A percentile compares a stretch with the other conserved stretches of the same genome.
Evolutionary conservation across 176 grass and related monocot species (phyloP).

Genomic region (Guadua angustifolia): DNA sequence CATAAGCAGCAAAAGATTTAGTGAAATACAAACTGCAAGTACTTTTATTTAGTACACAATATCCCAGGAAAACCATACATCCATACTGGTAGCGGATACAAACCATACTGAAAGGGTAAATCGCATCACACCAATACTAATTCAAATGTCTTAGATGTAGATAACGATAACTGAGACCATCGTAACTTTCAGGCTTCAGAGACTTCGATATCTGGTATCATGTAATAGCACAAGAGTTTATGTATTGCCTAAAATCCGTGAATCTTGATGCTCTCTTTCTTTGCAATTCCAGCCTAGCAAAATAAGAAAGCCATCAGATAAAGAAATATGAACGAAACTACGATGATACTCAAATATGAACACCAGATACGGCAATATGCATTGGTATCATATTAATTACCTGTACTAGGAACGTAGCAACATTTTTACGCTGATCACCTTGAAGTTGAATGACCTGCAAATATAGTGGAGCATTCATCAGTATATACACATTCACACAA

Average conservation of each 20-base stretch:
- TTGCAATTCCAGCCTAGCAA: constrained; percentile 54
- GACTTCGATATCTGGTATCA: constrained; percentile 21
- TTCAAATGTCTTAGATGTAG: constrained; percentile 8
- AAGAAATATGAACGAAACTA: background rate
- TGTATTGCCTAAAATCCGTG: constrained; percentile 55
- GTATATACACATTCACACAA: background rate
- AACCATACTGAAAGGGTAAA: constrained; percentile 29
- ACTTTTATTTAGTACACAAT: constrained; percentile 28
- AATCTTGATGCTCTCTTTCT: constrained; percentile 72
- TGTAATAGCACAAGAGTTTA: background rate
- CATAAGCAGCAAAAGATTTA: background rate
- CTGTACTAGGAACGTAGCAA: constrained; percentile 62
- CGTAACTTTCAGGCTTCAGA: constrained; percentile 19
- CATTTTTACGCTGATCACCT: constrained; percentile 74
- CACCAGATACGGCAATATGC: too few species aligned
- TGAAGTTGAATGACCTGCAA: constrained; percentile 69
- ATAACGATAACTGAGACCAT: constrained; percentile 9
- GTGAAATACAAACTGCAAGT: background rate
- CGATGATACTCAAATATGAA: too few species aligned
- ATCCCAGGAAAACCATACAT: constrained; percentile 9
- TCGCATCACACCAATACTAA: constrained; percentile 43
- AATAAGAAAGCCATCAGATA: background rate
- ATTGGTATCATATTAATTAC: constrained; percentile 15
- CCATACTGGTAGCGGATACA: constrained; percentile 22
- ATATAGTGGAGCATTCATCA: background rate